Conservation (phyloP, 495 filamentous ascomycete species). For the Penicillium ucsense region DNA sequence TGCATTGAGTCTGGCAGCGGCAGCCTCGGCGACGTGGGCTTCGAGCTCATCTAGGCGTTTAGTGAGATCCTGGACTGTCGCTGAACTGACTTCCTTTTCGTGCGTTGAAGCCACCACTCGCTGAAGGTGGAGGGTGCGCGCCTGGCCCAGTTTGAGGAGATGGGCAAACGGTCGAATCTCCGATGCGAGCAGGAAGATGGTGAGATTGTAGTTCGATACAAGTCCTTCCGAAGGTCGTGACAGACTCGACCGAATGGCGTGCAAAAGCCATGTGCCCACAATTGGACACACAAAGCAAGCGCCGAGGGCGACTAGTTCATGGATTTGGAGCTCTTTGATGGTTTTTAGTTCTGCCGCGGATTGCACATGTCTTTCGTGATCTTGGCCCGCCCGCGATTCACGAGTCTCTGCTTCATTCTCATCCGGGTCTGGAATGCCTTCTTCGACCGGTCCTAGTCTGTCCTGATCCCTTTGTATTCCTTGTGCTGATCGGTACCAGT, state of each 20-base stretch:
- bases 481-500: slow-evolving; percentile 85
- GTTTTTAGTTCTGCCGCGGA: slow-evolving; percentile 22
- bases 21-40: slow-evolving; percentile 39
- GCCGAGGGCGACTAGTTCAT: slow-evolving; percentile 64
- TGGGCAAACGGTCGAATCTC: slow-evolving; percentile 77
- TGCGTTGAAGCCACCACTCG: slow-evolving; percentile 50
- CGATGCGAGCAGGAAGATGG: slow-evolving; percentile 84
- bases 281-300: slow-evolving; percentile 74
- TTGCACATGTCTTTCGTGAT: neutral
- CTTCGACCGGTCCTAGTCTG: slow-evolving; percentile 35
- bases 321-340: slow-evolving; percentile 54
- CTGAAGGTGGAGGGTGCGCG: slow-evolving; percentile 76
- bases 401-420: slow-evolving; percentile 5
- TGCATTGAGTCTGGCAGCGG: slow-evolving; percentile 15
- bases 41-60: slow-evolving; percentile 65
- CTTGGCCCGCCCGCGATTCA: neutral
- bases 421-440: slow-evolving; percentile 20
- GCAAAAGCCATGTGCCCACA: slow-evolving; percentile 68
- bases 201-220: slow-evolving; percentile 85
- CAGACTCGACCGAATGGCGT: slow-evolving; percentile 63
- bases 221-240: slow-evolving; percentile 76
- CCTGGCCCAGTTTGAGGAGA: slow-evolving; percentile 67
- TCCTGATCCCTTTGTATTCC: slow-evolving; percentile 41
- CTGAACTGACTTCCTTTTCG: slow-evolving; percentile 27
- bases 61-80: slow-evolving; percentile 46